Conservation (phyloP, 805 yeast genomes). For the Barnettozyma vustinii region DNA sequence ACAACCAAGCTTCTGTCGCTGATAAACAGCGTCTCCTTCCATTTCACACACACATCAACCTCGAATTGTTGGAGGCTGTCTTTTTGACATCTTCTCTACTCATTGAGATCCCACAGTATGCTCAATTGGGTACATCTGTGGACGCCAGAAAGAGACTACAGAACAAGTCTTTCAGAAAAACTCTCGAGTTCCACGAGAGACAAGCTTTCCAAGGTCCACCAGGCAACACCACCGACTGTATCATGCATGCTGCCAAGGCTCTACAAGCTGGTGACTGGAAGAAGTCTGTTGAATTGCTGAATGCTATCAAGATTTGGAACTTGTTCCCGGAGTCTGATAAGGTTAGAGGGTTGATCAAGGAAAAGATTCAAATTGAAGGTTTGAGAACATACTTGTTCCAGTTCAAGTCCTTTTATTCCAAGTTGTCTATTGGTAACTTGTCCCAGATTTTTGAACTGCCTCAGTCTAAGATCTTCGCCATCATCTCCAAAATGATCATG, state of each 20-base stretch:
- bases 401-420: constrained; percentile 69
- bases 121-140: constrained; percentile 51
- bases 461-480: constrained; percentile 48
- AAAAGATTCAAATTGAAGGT: constrained; percentile 83
- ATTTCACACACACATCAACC: constrained; percentile 96
- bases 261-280: constrained; percentile 90
- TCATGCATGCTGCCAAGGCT: constrained; percentile 86
- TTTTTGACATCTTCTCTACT: constrained; percentile 86
- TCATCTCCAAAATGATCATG: constrained; percentile 71
- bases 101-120: constrained; percentile 88
- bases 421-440: constrained; percentile 64
- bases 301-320: constrained; percentile 80
- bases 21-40: constrained; percentile 86
- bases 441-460: constrained; percentile 62
- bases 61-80: constrained; percentile 91
- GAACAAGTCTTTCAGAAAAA: constrained; percentile 83
- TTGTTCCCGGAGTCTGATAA: constrained; percentile 65
- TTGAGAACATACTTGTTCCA: constrained; percentile 88
- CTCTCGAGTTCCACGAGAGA: constrained; percentile 88
- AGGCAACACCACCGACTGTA: constrained; percentile 89
- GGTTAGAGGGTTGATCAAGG: constrained; percentile 65
- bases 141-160: constrained; percentile 60
- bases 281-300: constrained; percentile 63
- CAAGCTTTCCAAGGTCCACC: constrained; percentile 97
- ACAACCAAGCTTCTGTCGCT: constrained; percentile 44